Conservation (phyloP, 2,329 filamentous ascomycete genomes). For the Elsinoe ampelina region DNA sequence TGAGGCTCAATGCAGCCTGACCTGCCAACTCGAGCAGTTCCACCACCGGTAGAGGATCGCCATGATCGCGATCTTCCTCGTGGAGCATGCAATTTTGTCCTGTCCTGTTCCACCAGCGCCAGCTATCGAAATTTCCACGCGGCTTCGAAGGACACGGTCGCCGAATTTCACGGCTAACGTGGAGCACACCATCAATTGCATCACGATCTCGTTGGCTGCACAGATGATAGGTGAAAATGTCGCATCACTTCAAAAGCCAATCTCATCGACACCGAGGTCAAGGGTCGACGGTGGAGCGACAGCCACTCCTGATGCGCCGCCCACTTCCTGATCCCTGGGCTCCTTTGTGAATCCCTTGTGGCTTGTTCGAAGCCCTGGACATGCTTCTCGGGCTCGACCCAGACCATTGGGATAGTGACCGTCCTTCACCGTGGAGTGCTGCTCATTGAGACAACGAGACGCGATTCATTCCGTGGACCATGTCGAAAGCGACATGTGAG, state of each 20-base stretch:
- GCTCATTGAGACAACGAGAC: no score
- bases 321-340: background rate
- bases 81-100: background rate
- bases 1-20: background rate
- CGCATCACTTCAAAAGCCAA: background rate
- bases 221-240: background rate
- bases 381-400: background rate
- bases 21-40: constrained; percentile 3
- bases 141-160: background rate
- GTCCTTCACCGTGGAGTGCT: no score
- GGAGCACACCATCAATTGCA: background rate
- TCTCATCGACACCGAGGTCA: background rate
- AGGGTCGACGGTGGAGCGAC: background rate
- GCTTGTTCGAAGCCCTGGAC: background rate
- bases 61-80: background rate
- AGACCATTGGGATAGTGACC: no score
- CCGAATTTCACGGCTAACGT: background rate
- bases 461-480: no score
- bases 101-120: background rate
- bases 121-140: background rate
- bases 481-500: no score
- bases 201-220: background rate
- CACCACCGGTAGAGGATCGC: background rate
- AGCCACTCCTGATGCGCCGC: background rate
- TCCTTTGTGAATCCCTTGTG: background rate